Base-by-base conservation (phyloP, 2,329 filamentous ascomycete genomes). In the Aureobasidium leucospermi region DNA sequence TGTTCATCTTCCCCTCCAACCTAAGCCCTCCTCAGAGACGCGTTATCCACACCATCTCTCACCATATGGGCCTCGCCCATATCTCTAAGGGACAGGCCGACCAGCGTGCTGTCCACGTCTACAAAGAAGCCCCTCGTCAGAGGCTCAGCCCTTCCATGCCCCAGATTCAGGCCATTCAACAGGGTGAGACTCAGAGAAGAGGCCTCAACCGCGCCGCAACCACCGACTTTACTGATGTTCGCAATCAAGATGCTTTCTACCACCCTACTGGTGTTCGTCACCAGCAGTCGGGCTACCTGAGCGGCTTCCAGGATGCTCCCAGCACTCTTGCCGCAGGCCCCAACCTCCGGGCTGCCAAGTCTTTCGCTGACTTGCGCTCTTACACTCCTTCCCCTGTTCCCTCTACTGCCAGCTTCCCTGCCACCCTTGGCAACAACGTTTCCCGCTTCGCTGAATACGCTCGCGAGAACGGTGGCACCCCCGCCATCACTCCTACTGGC, bases 121-220 rank as follows among this genome's bases (percentile, higher is more conserved):
- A 89, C 76, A 90, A 90, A 73, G 78, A 83, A 42, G 78, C 81
- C 66, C 82, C 81, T 68, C 79, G 78, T 63, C 79, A 70, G 73
- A 76, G 70, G 13, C 74, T 85, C 61, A 86, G 84, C 73, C 84
- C 84, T 15, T 83, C 84, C 1, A 76, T 84, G 70, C 78, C 79
- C n/a, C 78, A 81, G 52, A 86, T 78, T 78, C 86, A 78, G 67
- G 85, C 85, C 60, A 86, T 88, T 61, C 84, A 85, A 23, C 78
- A 85, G 53, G 38, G 53, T 15, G 90, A 96, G 64, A 85, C 88
- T 59, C 86, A 90, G 66, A 87, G 93, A 65, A 88, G 93, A 62
- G 88, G 87, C 4, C 79, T 99, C 38, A 96, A 91, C 76, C 87
- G 94, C 63, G 92, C 94, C 15, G 94, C 94, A n/a, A 97, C 94